phyloP scores from a whole-genome alignment of 75 land plant genomes.

The Ceratopteris richardii region DNA sequence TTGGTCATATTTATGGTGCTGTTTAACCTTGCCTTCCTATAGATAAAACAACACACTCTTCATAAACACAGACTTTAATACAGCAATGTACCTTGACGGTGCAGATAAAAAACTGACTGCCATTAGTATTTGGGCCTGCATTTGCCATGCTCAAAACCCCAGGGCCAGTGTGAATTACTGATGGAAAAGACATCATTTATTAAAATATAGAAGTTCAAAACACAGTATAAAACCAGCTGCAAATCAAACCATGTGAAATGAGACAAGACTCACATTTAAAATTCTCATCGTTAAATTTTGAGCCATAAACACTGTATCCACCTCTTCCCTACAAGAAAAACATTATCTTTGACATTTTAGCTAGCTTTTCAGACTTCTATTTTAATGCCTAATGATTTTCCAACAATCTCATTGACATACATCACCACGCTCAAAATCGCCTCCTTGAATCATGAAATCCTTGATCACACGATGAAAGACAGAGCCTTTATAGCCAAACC shows the following conservation, averaged over 20 bases:
- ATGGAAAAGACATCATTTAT: conserved; percentile 1
- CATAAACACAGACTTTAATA: too few species aligned
- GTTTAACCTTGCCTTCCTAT: too few species aligned
- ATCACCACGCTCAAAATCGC: conserved; percentile 85
- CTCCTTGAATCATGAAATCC: conserved; percentile 94
- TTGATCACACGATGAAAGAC: conserved; percentile 83
- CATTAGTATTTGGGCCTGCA: conserved; percentile 92
- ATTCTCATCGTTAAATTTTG: conserved; percentile 79
- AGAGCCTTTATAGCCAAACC: conserved; percentile 84
- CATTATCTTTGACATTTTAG: neutral
- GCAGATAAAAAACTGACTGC: conserved; percentile 91
- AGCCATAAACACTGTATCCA: conserved; percentile 89
- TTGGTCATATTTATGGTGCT: too few species aligned
- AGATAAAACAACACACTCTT: too few species aligned
- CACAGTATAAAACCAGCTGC: too few species aligned
- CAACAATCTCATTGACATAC: conserved; percentile 32
- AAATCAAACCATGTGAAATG: neutral
- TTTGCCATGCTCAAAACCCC: conserved; percentile 95
- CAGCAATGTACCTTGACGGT: conserved; percentile 72
- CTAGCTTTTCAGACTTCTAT: too few species aligned
- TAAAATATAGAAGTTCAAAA: too few species aligned
- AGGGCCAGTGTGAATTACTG: conserved; percentile 74
- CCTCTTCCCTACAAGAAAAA: conserved; percentile 62
- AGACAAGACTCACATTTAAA: conserved; percentile 54
- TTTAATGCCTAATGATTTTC: too few species aligned